Evolutionary conservation across 352 stramenopile species (phyloP).

Genomic region (Peronospora destructor): DNA sequence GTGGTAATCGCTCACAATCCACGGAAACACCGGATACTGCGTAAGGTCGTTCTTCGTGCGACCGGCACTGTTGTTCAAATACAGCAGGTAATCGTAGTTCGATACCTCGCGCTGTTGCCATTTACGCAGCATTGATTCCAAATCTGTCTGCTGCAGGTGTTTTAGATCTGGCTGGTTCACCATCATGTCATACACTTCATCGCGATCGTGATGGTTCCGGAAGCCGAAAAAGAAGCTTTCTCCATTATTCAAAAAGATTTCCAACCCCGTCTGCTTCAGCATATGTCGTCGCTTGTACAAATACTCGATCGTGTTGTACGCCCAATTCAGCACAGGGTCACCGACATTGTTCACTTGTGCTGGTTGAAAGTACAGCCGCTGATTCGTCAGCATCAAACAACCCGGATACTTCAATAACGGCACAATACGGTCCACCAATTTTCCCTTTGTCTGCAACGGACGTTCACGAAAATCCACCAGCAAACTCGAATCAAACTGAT

Average conservation of each 20-base stretch:
- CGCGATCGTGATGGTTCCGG: constrained; percentile 52
- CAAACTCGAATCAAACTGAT: constrained; percentile 84
- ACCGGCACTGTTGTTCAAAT: constrained; percentile 84
- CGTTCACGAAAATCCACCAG: constrained; percentile 88
- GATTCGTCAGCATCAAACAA: constrained; percentile 89
- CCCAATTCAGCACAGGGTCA: constrained; percentile 80
- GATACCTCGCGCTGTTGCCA: constrained; percentile 86
- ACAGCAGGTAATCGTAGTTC: constrained; percentile 92
- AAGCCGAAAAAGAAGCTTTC: constrained; percentile 83
- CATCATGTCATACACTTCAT: constrained; percentile 85
- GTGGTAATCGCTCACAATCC: constrained; percentile 90
- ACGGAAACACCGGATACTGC: constrained; percentile 98
- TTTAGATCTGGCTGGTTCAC: constrained; percentile 62
- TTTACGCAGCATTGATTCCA: constrained; percentile 74
- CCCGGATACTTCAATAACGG: constrained; percentile 88
- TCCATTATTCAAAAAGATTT: constrained; percentile 74
- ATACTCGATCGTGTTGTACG: constrained; percentile 68
- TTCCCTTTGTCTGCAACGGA: constrained; percentile 58
- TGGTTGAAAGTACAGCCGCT: constrained; percentile 86
- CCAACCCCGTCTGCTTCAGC: constrained; percentile 83
- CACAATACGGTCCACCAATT: constrained; percentile 85
- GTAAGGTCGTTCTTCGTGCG: constrained; percentile 86
- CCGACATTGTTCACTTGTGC: constrained; percentile 89
- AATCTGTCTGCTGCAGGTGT: constrained; percentile 48
- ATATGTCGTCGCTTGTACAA: constrained; percentile 88